Evolutionary conservation across 306 rosid genomes (phyloP).

Genomic region (Coriaria nepalensis): DNA sequence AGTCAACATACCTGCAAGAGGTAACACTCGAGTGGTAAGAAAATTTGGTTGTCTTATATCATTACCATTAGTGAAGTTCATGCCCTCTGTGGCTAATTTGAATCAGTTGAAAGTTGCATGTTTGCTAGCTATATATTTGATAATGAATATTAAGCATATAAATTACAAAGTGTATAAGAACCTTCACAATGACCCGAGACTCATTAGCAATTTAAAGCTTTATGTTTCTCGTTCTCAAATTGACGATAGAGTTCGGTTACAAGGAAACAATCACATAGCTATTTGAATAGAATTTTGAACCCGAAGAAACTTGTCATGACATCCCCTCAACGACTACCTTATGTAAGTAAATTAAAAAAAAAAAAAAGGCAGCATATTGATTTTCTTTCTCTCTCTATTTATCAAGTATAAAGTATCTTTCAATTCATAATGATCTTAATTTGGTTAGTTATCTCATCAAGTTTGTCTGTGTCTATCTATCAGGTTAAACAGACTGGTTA

Average conservation of each 20-base stretch:
- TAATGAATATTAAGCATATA: no score
- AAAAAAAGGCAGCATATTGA: no score
- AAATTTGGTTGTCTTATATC: neutral
- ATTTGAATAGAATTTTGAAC: slow-evolving; percentile 11
- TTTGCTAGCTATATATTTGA: no score
- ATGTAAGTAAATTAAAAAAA: slow-evolving; percentile 5
- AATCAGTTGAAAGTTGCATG: no score
- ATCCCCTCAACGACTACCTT: slow-evolving; percentile 1
- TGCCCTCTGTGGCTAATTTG: neutral
- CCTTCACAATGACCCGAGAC: no score
- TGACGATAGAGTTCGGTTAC: slow-evolving; percentile 1
- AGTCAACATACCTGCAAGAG: slow-evolving; percentile 15
- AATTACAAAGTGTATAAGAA: no score
- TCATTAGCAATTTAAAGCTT: neutral
- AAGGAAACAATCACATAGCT: slow-evolving; percentile 11
- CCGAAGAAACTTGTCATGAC: slow-evolving; percentile 3
- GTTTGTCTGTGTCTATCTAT: slow-evolving; percentile 5
- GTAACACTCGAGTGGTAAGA: slow-evolving; percentile 14
- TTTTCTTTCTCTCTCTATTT: no score
- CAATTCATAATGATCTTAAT: no score
- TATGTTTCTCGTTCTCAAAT: slow-evolving; percentile 5
- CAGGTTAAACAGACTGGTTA: slow-evolving; percentile 20
- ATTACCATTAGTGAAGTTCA: no score
- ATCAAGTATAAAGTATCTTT: no score
- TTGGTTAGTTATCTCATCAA: slow-evolving; percentile 2